These are phyloP conservation scores for Wallacemonas sp. DNA, from an alignment of 208 protist species.

Conservation along the genomic window DNA sequence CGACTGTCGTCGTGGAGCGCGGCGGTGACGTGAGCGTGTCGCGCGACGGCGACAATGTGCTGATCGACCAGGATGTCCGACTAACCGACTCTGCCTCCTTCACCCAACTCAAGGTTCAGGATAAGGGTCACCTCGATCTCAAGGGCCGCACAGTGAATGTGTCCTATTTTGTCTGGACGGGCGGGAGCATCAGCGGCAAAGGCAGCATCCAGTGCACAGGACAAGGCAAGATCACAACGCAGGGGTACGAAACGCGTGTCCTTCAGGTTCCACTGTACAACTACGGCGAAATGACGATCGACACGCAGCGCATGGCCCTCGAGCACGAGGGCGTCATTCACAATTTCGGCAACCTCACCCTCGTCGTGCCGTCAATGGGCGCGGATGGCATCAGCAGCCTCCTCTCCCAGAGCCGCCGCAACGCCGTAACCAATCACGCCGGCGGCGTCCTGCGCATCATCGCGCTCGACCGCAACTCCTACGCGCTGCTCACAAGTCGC, in stretches of 20 bases:
- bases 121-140: slow-evolving; percentile 60
- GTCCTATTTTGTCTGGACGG: slow-evolving; percentile 77
- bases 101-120: slow-evolving; percentile 57
- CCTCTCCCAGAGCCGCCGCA: slow-evolving; percentile 39
- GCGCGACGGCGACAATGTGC: slow-evolving; percentile 40
- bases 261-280: slow-evolving; percentile 64
- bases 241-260: slow-evolving; percentile 60
- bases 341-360: slow-evolving; percentile 77
- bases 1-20: slow-evolving; percentile 69
- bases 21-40: slow-evolving; percentile 51
- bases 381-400: slow-evolving; percentile 59
- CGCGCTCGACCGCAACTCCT: slow-evolving; percentile 41
- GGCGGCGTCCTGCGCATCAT: slow-evolving; percentile 54
- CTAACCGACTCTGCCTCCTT: slow-evolving; percentile 47
- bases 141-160: slow-evolving; percentile 62
- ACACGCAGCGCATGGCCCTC: slow-evolving; percentile 61
- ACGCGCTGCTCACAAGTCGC: slow-evolving; percentile 50
- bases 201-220: slow-evolving; percentile 65
- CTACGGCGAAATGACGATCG: slow-evolving; percentile 81
- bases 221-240: slow-evolving; percentile 57
- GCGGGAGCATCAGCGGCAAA: slow-evolving; percentile 66
- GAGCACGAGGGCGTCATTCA: slow-evolving; percentile 63
- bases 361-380: slow-evolving; percentile 56
- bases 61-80: slow-evolving; percentile 59
- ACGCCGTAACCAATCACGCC: slow-evolving; percentile 58